Percentiles rank a stretch among this genome's conserved stretches.
Conservation (phyloP, 2,329 filamentous ascomycete genomes). For the Aschersonia sp. region DNA sequence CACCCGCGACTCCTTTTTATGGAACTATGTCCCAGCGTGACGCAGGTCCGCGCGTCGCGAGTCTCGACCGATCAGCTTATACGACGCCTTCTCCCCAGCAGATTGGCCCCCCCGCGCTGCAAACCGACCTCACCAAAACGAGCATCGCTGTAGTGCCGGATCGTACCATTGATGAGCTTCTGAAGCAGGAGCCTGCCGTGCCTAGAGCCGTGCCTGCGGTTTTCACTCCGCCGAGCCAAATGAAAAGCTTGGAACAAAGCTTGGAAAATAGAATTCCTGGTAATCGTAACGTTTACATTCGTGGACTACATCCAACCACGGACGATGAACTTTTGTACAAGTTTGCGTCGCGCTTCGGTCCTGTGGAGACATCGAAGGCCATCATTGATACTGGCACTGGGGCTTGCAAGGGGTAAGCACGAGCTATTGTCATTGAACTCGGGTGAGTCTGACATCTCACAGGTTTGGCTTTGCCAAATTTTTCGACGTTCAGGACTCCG, state of each 20-base stretch:
- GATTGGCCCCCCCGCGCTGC: slow-evolving; percentile 25
- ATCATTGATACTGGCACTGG: slow-evolving; percentile 92
- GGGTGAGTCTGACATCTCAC: slow-evolving; percentile 4
- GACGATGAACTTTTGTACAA: slow-evolving; percentile 76
- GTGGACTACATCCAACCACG: slow-evolving; percentile 86
- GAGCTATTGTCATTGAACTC: slow-evolving; percentile 11
- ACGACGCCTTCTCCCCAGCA: slow-evolving; percentile 54
- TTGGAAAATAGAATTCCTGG: slow-evolving; percentile 82
- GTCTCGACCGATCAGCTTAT: slow-evolving; percentile 48
- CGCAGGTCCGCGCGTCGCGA: slow-evolving; percentile 41
- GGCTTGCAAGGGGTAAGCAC: slow-evolving; percentile 77
- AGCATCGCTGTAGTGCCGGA: slow-evolving; percentile 25
- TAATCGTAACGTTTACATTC: slow-evolving; percentile 97
- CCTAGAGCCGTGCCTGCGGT: slow-evolving; percentile 82
- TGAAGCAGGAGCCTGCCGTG: slow-evolving; percentile 66
- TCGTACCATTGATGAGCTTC: slow-evolving; percentile 45
- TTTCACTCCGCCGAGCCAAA: slow-evolving; percentile 69
- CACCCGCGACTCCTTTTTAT: slow-evolving; percentile 51
- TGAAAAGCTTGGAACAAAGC: slow-evolving; percentile 85
- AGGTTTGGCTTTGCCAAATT: slow-evolving; percentile 99
- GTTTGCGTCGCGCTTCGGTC: slow-evolving; percentile 79
- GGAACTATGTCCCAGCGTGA: slow-evolving; percentile 43
- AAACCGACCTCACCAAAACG: slow-evolving; percentile 27
- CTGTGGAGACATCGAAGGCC: slow-evolving; percentile 92
- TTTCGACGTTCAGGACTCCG: slow-evolving; percentile 70